phyloP scores from a whole-genome alignment of 2,329 filamentous ascomycete genomes.

The Monosporascus sp. region DNA sequence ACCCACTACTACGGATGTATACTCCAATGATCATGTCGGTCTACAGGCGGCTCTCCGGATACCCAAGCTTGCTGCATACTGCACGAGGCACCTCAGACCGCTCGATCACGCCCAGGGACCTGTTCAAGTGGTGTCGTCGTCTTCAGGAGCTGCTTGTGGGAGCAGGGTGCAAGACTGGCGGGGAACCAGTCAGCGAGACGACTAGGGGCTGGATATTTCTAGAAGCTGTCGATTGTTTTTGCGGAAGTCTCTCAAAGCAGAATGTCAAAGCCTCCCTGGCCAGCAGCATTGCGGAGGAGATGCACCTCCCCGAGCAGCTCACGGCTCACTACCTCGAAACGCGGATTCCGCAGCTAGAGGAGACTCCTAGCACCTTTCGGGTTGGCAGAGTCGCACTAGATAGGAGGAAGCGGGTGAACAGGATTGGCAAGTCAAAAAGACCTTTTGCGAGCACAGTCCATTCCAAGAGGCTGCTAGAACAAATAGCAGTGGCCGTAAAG shows the following conservation, averaged over 20 bases:
- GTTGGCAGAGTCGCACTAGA: slow-evolving; percentile 64
- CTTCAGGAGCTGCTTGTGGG: slow-evolving; percentile 61
- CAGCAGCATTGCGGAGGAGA: slow-evolving; percentile 72
- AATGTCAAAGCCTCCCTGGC: slow-evolving; percentile 57
- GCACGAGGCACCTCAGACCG: slow-evolving; percentile 36
- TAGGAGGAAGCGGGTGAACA: slow-evolving; percentile 50
- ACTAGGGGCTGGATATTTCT: slow-evolving; percentile 81
- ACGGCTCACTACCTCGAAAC: slow-evolving; percentile 71
- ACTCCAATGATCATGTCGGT: slow-evolving; percentile 55
- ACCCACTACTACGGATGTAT: slow-evolving; percentile 64
- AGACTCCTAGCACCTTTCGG: slow-evolving; percentile 51
- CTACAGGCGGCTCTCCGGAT: slow-evolving; percentile 47
- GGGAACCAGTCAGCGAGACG: slow-evolving; percentile 68
- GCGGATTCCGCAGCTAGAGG: slow-evolving; percentile 66
- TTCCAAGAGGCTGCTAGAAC: slow-evolving; percentile 79
- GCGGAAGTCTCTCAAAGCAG: slow-evolving; percentile 69
- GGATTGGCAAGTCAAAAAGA: slow-evolving; percentile 48
- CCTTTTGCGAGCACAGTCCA: slow-evolving; percentile 88
- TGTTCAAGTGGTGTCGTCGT: slow-evolving; percentile 87
- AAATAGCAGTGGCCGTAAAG: slow-evolving; percentile 77
- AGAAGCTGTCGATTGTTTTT: slow-evolving; percentile 90
- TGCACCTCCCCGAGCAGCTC: slow-evolving; percentile 80
- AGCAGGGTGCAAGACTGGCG: slow-evolving; percentile 58
- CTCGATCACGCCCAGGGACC: slow-evolving; percentile 58
- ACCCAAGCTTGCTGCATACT: slow-evolving; percentile 31